Percentiles rank a stretch among this genome's conserved stretches.
Conservation (phyloP, 2,329 filamentous ascomycete species). For the Coleophoma crateriformis region DNA sequence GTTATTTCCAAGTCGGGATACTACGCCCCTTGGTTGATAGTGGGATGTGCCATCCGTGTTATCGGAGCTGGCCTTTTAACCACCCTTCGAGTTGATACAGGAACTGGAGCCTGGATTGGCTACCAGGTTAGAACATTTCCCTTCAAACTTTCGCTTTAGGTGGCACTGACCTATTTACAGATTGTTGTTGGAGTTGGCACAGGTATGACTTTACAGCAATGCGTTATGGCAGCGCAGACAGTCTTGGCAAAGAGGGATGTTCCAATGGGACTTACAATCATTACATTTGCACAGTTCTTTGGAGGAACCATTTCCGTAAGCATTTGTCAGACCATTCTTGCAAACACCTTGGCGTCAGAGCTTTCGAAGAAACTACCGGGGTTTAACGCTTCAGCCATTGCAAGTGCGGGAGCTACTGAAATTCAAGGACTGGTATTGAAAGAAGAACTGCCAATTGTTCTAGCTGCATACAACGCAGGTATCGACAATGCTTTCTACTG, state of each 20-base stretch:
- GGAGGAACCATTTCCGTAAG: neutral
- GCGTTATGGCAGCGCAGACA: slow-evolving; percentile 20
- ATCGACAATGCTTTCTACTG: neutral
- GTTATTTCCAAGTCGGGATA: slow-evolving; percentile 23
- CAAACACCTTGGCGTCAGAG: neutral
- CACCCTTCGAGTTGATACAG: slow-evolving; percentile 30
- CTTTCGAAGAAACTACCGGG: neutral
- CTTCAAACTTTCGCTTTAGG: too few species aligned
- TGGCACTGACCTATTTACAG: too few species aligned
- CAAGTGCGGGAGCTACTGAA: neutral
- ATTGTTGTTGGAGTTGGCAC: slow-evolving; percentile 37
- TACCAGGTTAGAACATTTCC: slow-evolving; percentile 28
- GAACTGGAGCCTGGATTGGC: slow-evolving; percentile 38
- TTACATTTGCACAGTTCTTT: slow-evolving; percentile 5
- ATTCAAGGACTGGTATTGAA: neutral
- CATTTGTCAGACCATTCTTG: neutral
- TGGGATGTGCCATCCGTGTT: slow-evolving; percentile 31
- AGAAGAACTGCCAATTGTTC: neutral
- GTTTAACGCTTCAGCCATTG: neutral
- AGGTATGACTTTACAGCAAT: slow-evolving; percentile 34
- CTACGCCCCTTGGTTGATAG: slow-evolving; percentile 36
- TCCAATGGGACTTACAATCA: slow-evolving; percentile 32
- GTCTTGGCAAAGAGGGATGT: slow-evolving; percentile 40
- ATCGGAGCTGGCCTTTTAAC: slow-evolving; percentile 34
- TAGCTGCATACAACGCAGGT: neutral